A percentile compares a stretch with the other conserved stretches of the same genome.
phyloP scores from a whole-genome alignment of 257 asterid species.

The Primulina huaijiensis region DNA sequence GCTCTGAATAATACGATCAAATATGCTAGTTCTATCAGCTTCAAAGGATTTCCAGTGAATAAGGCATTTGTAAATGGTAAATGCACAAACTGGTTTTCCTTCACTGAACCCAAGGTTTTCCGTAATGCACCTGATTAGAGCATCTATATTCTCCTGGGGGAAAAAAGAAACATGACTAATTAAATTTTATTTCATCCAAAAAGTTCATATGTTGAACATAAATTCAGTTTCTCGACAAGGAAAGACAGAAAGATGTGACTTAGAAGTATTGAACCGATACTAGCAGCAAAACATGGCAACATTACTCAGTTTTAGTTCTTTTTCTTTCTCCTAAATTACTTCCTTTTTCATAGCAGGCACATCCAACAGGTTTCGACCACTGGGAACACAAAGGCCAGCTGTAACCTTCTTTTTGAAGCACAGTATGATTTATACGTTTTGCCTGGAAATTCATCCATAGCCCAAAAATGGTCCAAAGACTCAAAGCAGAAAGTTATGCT shows the following conservation, averaged over 20 bases:
- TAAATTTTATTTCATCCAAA: conserved; percentile 1
- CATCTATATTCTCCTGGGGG: conserved; percentile 63
- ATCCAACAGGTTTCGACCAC: neutral
- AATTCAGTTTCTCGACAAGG: conserved; percentile 4
- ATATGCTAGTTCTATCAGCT: conserved; percentile 74
- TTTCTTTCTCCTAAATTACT: neutral
- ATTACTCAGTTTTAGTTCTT: neutral
- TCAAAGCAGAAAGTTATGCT: neutral
- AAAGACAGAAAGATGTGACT: neutral
- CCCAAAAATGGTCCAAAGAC: neutral
- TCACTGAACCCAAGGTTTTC: conserved; percentile 76
- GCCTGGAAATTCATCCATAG: neutral
- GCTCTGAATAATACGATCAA: conserved; percentile 75
- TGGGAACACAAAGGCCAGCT: too few species aligned
- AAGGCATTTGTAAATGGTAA: conserved; percentile 79
- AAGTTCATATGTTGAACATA: conserved; percentile 9
- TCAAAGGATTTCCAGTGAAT: conserved; percentile 82
- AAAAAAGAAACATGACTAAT: neutral
- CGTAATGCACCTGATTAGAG: conserved; percentile 57
- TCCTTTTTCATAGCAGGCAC: conserved; percentile 1
- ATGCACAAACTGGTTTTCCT: conserved; percentile 89
- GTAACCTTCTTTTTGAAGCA: neutral
- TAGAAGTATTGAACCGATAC: neutral
- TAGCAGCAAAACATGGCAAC: neutral
- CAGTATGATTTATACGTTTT: neutral